Evolutionary conservation across 2,329 filamentous ascomycete species (phyloP).

Genomic region (Apiospora rasikravindrae): DNA sequence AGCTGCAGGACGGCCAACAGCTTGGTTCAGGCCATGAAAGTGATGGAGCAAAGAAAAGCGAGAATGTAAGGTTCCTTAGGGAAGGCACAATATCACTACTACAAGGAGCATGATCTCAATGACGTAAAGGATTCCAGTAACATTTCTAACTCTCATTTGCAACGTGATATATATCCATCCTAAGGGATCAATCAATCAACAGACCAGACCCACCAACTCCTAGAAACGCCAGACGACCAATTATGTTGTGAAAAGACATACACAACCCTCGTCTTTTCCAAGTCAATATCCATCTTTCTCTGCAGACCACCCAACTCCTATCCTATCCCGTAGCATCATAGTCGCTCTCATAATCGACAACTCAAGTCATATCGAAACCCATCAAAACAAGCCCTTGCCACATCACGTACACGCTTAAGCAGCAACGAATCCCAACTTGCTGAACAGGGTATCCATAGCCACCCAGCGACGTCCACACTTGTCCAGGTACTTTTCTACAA

Average conservation of each 20-base stretch:
- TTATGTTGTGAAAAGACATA: neutral
- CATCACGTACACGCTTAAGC: neutral
- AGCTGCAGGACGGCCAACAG: too few relatives aligned
- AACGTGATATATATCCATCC: neutral
- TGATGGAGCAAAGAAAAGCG: neutral
- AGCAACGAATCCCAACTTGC: constrained; percentile 56
- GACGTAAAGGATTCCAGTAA: neutral
- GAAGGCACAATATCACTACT: neutral
- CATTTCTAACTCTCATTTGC: neutral
- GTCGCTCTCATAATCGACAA: neutral
- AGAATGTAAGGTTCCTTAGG: neutral
- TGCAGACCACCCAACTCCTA: neutral
- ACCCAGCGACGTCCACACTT: constrained; percentile 94
- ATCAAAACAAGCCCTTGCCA: neutral
- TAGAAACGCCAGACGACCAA: constrained; percentile 1
- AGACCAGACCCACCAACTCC: neutral
- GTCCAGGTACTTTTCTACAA: constrained; percentile 83
- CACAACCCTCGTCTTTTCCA: neutral
- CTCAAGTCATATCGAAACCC: neutral
- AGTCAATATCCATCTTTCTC: neutral
- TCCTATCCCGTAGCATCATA: neutral
- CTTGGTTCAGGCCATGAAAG: too few relatives aligned
- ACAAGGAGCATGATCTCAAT: neutral
- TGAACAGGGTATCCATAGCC: constrained; percentile 88
- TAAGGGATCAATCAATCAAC: neutral